Conservation (phyloP, 164 flowering plant genomes). For the Kingdonia uniflora region DNA sequence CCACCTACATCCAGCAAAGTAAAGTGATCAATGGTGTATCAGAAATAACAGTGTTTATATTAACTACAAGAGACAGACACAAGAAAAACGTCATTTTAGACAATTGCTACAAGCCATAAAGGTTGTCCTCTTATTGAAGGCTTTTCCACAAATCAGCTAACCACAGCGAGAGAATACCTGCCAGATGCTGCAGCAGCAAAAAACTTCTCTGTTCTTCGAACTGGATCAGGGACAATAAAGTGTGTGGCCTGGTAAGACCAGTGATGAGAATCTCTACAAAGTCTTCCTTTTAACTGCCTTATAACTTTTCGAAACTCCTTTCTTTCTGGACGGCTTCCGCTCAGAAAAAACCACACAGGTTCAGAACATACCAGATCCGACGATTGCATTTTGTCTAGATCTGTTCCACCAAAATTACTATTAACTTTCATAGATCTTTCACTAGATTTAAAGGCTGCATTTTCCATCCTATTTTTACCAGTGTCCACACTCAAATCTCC, state of each 20-base stretch:
- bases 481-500: slow-evolving; percentile 9
- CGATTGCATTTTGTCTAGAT: slow-evolving; percentile 4
- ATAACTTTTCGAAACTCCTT: slow-evolving; percentile 76
- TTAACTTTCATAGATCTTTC: slow-evolving; percentile 6
- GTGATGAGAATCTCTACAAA: slow-evolving; percentile 81
- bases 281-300: slow-evolving; percentile 57
- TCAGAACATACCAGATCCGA: slow-evolving; percentile 16
- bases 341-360: slow-evolving; percentile 57
- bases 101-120: too few species aligned
- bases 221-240: slow-evolving; percentile 68
- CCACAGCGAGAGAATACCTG: too few species aligned
- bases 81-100: too few species aligned
- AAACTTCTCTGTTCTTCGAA: slow-evolving; percentile 85
- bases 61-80: too few species aligned
- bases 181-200: slow-evolving; percentile 99
- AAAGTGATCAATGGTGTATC: background rate
- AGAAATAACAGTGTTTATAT: background rate
- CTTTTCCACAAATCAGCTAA: too few species aligned
- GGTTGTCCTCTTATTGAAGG: too few species aligned
- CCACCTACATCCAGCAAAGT: slow-evolving; percentile 52
- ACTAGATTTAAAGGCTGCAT: slow-evolving; percentile 16
- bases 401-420: slow-evolving; percentile 6
- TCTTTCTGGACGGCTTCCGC: slow-evolving; percentile 78
- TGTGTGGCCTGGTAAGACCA: slow-evolving; percentile 99
- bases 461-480: slow-evolving; percentile 13